Base-by-base conservation (phyloP, 176 grass and related monocot genomes). In the Oryza officinalis region DNA sequence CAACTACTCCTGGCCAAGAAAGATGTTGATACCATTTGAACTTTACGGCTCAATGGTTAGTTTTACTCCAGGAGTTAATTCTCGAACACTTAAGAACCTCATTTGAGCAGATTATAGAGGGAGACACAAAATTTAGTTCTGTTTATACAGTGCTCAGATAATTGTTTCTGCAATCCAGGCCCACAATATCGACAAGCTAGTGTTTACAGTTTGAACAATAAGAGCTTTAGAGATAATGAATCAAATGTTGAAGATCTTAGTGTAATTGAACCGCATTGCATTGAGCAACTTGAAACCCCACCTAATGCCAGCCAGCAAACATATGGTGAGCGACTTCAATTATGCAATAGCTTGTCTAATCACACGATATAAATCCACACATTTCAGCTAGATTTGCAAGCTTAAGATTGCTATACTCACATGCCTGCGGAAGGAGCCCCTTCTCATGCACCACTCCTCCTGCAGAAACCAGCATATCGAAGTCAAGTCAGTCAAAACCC, bases 371-470 rank as follows among this genome's bases (percentile, higher is more conserved):
- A 5, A 13, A 17, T 28, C 38, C 18, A 85, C 27, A 89, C 47
- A 77, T 22, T 10, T 17, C 18, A 65, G 65, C 31, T 59, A 43
- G 67, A 57, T 12, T 45, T 46, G 44, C 44, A 43, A 78, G 52
- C 15, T 23, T 47, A 18, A 18, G 35, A 27, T 59, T 22, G 4
- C 52, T 35, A 26, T 66, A 95, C 93, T 95, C 77, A 98, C 96
- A 79, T 13, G 91, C 61, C 74, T 95, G 96, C 35, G 96, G 93
- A 80, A 98, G 77, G 40, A 98, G 87, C 30, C 96, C 91, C 70
- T 98, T 95, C 86, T 98, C 96, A 84, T 98, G 91, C 38, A 98
- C 91, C 45, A 95, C 91, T 23, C 93, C 91, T 10, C 93, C 96
- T 95, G 77, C 73, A 25, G 25, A 81, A 20, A 30, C 35, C 47